Percentiles rank a stretch among this genome's conserved stretches.
Conservation (phyloP, 1,139 yeast species). For the Taphrina communis region DNA sequence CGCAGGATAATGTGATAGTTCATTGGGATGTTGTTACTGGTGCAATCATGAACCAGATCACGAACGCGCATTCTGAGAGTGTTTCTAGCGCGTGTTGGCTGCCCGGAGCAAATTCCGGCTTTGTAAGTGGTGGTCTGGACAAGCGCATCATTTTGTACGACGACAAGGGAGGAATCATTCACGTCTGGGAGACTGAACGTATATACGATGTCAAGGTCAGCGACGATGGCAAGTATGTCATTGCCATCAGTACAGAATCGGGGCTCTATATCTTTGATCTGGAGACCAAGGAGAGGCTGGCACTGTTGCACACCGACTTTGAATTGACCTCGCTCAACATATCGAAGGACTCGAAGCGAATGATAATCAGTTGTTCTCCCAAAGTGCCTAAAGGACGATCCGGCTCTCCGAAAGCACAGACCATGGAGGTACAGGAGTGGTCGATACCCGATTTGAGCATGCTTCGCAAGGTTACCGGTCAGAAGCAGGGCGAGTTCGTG, state of each 20-base stretch:
- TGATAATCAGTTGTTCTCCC: conserved; percentile 34
- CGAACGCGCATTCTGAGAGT: conserved; percentile 50
- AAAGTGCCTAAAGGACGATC: conserved; percentile 48
- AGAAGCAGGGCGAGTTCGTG: conserved; percentile 70
- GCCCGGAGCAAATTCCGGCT: conserved; percentile 59
- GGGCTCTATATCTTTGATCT: conserved; percentile 60
- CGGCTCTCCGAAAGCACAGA: conserved; percentile 66
- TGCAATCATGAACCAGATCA: conserved; percentile 42
- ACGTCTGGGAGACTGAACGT: conserved; percentile 57
- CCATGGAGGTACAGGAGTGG: conserved; percentile 84
- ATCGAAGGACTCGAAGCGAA: conserved; percentile 54
- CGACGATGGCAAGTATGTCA: conserved; percentile 65
- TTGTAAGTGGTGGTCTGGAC: conserved; percentile 80
- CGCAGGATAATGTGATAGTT: conserved; percentile 65
- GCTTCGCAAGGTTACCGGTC: conserved; percentile 71
- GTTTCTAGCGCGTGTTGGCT: conserved; percentile 79
- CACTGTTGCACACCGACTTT: conserved; percentile 54
- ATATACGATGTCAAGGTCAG: conserved; percentile 75
- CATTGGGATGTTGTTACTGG: conserved; percentile 66
- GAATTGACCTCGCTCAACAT: conserved; percentile 59
- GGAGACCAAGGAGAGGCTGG: conserved; percentile 50
- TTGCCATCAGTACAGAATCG: conserved; percentile 68
- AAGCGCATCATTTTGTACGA: conserved; percentile 70
- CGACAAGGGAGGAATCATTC: conserved; percentile 55
- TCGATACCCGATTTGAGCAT: conserved; percentile 60